Evolutionary conservation across 768 basidiomycete species (phyloP), one percentile per base, ranked within the genome.

Genomic region (Termitomyces sp.): DNA sequence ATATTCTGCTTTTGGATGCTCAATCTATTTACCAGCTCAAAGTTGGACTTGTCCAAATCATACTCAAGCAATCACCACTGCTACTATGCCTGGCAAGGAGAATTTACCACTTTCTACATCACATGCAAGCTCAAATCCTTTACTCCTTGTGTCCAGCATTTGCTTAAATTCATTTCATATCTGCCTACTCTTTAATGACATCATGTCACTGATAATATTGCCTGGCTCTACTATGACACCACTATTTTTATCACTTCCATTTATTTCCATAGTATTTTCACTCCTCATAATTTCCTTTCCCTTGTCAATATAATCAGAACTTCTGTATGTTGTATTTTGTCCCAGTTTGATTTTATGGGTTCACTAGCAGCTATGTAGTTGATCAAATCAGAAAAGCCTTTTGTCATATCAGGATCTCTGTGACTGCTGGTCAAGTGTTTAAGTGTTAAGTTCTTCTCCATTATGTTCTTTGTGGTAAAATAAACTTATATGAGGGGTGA

Each of bases 401-500:
- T 58, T 21, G 44, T 51, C 67, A 73, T 68, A 23, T 70, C 55
- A 11, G 70, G 66, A 42, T 63, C 57, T 8, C 61, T 60, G 46
- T 76, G 72, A 1, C 48, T 46, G 8, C 64, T 58, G 0, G 69
- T 73, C 8, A 57, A 57, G 16, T 64, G 52, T 16, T 60, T 58
- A 9, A 76, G 58, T 21, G 55, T 56, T 40, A 71, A 68, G 55
- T 63, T 68, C 3, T 59, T 54, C 52, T 66, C 68, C 27, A 73
- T 57, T 21, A 67, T 65, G 0, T 55, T 35, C 5, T 59, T 62
- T 5, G 61, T 56, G n/a, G 59, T 64, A 16, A 68, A 65, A 61
- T 70, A 77, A 8, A 71, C 59, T 11, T 73, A 62, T 21, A 77
- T 68, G 0, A 76, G 58, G 0, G 66, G 54, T 1, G 74, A 76